Percentiles rank a stretch among this genome's conserved stretches.
Conservation (phyloP, 345 rosid species). For the Aegle marmelos region DNA sequence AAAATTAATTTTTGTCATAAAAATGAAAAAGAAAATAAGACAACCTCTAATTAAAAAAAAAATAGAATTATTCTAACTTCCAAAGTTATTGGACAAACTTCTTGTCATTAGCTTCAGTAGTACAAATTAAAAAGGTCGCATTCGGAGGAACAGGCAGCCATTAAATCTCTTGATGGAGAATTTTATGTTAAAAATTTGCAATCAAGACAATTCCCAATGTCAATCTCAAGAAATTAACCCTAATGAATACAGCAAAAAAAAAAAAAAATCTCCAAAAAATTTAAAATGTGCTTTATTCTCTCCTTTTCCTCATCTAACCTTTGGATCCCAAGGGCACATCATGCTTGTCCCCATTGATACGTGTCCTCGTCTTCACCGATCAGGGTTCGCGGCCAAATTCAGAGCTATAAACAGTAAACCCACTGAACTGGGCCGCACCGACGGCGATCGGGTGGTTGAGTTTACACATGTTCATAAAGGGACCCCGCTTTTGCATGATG, state of each 20-base stretch:
- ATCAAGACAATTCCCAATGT: conserved; percentile 1
- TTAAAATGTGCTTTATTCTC: background rate
- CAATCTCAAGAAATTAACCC: background rate
- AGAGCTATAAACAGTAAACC: background rate
- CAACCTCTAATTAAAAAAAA: no score
- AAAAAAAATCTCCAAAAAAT: background rate
- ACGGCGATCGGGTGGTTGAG: background rate
- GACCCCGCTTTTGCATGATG: background rate
- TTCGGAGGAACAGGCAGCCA: background rate
- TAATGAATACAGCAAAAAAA: background rate
- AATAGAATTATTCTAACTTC: background rate
- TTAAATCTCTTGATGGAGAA: conserved; percentile 6
- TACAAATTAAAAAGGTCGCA: background rate
- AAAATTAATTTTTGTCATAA: no score
- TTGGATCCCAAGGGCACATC: background rate
- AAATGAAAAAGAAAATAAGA: no score
- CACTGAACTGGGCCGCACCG: background rate
- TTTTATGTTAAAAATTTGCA: background rate
- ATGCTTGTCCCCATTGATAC: background rate
- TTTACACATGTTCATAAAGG: no score
- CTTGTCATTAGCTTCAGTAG: background rate
- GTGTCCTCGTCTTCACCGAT: background rate
- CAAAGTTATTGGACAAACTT: background rate
- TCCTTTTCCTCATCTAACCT: background rate
- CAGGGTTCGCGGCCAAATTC: background rate